Base-by-base conservation (phyloP, 768 basidiomycete species). In the Lactarius pseudohatsudake region DNA sequence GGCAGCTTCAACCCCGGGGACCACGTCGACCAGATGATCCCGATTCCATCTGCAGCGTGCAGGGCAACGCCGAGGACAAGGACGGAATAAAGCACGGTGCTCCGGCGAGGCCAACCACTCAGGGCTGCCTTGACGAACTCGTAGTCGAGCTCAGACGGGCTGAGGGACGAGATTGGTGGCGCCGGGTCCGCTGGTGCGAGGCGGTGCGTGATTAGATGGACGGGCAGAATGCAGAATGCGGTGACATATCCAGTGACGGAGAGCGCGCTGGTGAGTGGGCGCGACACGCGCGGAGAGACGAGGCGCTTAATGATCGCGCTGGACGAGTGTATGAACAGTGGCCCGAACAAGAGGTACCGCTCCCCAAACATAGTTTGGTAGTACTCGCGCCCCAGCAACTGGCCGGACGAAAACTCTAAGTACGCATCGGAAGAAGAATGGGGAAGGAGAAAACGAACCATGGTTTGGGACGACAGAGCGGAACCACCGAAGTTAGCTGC, bases 371-470 rank as follows among this genome's bases (percentile, higher is more conserved):
- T 64, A 0, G 88, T 90, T 73, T 94, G 91, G 75, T 96, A 95
- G 76, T 92, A 93, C 76, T 93, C 92, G 61, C 92, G 79, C 11
- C 92, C 91, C 15, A 96, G 79, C 54, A 95, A 79, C 91, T 94
- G n/a, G 22, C 15, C 11, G 38, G 22, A 58, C 15, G n/a, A 22
- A 15, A 40, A n/a, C 32, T 2, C 13, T 40, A 34, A 58, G n/a
- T 22, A 15, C 9, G 11, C 18, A 58, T n/a, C 0, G n/a, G 22
- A n/a, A 20, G 20, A 13, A 26, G 30, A 22, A 15, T 1, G 43
- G 11, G 28, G 20, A 5, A 22, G 11, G 28, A 30, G 36, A 43
- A 38, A 34, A 76, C 85, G 64, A 65, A 91, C 93, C 90, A 94
- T 88, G 56, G 85, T 83, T 72, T 85, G 85, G 4, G 91, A 92